phyloP scores from a whole-genome alignment of 306 rosid genomes.

The Crotalaria pallida region DNA sequence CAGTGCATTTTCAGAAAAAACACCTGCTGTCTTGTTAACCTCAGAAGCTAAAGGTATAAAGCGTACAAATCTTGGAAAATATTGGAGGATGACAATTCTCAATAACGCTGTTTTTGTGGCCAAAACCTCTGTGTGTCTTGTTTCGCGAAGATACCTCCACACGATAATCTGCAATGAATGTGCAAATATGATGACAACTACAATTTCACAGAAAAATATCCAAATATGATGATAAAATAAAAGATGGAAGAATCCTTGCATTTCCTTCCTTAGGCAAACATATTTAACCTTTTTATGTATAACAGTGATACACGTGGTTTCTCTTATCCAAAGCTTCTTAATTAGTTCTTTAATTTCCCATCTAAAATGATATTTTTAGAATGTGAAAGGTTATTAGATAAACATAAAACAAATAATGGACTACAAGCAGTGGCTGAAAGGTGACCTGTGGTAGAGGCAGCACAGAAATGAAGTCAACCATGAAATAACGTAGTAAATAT shows the following conservation, averaged over 20 bases:
- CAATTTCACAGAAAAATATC: not conserved
- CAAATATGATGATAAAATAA: not conserved
- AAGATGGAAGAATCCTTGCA: not conserved
- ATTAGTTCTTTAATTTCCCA: conserved; percentile 3
- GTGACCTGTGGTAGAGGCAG: conserved; percentile 85
- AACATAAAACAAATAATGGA: not conserved
- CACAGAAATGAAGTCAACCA: conserved; percentile 63
- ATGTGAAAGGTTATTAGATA: not conserved
- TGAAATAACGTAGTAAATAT: conserved; percentile 66
- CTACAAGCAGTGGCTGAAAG: not conserved
- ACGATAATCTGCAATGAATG: conserved; percentile 53
- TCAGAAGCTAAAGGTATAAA: conserved; percentile 72
- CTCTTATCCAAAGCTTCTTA: not conserved
- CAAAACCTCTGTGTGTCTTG: conserved; percentile 51
- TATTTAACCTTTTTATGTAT: not conserved
- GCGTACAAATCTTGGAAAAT: conserved; percentile 69
- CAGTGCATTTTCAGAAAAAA: conserved; percentile 78
- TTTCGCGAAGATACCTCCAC: conserved; percentile 44
- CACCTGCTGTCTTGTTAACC: conserved; percentile 81
- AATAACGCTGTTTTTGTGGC: conserved; percentile 61
- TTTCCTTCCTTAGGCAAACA: not conserved
- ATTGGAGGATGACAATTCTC: conserved; percentile 56
- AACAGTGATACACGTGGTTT: not conserved
- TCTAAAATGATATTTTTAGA: not conserved
- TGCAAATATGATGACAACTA: not conserved